Conservation (phyloP, 305 asterid genomes). For the Fraxinus dipetala region DNA sequence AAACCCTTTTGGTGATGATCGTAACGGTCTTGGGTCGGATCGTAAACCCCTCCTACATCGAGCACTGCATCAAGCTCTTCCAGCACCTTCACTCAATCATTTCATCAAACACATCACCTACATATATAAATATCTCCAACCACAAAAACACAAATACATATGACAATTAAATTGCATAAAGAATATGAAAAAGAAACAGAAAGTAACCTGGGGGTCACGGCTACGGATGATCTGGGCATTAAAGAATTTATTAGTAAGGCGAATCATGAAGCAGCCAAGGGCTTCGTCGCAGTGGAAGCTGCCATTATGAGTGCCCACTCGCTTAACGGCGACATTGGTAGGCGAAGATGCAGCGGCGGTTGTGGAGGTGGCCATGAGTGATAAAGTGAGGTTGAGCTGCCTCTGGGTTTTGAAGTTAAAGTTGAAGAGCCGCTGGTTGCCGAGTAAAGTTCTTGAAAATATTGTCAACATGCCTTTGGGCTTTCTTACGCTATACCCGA, state of each 20-base stretch:
- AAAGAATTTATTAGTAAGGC: slow-evolving; percentile 62
- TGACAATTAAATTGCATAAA: neutral
- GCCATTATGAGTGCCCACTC: slow-evolving; percentile 88
- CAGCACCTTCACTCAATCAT: slow-evolving; percentile 52
- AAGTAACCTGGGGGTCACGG: slow-evolving; percentile 69
- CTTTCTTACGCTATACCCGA: neutral
- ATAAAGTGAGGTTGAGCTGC: slow-evolving; percentile 15
- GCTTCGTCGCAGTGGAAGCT: slow-evolving; percentile 98
- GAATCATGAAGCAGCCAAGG: slow-evolving; percentile 97
- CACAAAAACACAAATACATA: neutral
- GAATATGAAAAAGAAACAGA: neutral
- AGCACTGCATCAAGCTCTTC: slow-evolving; percentile 84
- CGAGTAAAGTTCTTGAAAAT: slow-evolving; percentile 33
- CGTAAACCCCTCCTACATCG: slow-evolving; percentile 85
- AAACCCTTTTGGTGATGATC: slow-evolving; percentile 97
- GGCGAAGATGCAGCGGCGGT: slow-evolving; percentile 24
- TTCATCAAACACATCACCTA: slow-evolving; percentile 46
- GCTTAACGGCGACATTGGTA: slow-evolving; percentile 32
- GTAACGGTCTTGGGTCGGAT: slow-evolving; percentile 57
- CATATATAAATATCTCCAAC: neutral
- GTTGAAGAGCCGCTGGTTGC: slow-evolving; percentile 27
- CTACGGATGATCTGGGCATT: slow-evolving; percentile 75
- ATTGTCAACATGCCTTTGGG: slow-evolving; percentile 22
- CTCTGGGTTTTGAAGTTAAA: slow-evolving; percentile 19
- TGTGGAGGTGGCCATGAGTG: slow-evolving; percentile 40